Evolutionary conservation across 352 stramenopile genomes (phyloP), one percentile per base, ranked within the genome.

Genomic region (Phytophthora fragariaefolia): DNA sequence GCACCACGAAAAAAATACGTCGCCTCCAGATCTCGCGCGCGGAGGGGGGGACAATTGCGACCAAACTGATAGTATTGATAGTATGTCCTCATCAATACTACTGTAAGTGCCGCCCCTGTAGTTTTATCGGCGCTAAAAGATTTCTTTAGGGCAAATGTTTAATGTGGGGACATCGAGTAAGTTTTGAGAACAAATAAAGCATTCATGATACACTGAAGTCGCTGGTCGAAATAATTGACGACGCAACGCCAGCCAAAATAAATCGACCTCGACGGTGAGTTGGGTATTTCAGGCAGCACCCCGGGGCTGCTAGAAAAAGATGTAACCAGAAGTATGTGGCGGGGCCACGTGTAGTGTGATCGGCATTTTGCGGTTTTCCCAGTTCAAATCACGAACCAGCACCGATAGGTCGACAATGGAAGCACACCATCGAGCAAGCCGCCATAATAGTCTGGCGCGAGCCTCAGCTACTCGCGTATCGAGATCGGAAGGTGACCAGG

Each of bases 401-500:
- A 42, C 20, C 24, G 10, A 27, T 20, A 13, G 22, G 1, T 30
- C 9, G 6, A 38, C 6, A 15, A 73, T 69, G 58, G 28, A 64
- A 38, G 20, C 51, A 47, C 52, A 51, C 13, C 65, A 26, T 7
- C 58, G 65, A 36, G 54, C 59, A 22, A 53, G 38, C 20, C 24
- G 46, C 30, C 45, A 64, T 20, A 51, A 69, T n/a, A n/a, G n/a
- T 0, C 30, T 53, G 36, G n/a, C 42, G 56, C 45, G 15, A 9
- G 46, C 30, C 12, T 3, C 30, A 4, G 13, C 22, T 6, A 27
- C 8, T 58, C 58, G 23, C 0, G 27, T 45, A 22, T 48, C 52
- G 1, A 64, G 28, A 13, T 49, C 34, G 8, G 64, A 58, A 63
- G 36, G 42, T 6, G 58, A 58, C 5, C 46, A 54, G 2, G 13